phyloP scores from a whole-genome alignment of 2,329 filamentous ascomycete genomes.

The Paecilomyces dactylethromorphus region DNA sequence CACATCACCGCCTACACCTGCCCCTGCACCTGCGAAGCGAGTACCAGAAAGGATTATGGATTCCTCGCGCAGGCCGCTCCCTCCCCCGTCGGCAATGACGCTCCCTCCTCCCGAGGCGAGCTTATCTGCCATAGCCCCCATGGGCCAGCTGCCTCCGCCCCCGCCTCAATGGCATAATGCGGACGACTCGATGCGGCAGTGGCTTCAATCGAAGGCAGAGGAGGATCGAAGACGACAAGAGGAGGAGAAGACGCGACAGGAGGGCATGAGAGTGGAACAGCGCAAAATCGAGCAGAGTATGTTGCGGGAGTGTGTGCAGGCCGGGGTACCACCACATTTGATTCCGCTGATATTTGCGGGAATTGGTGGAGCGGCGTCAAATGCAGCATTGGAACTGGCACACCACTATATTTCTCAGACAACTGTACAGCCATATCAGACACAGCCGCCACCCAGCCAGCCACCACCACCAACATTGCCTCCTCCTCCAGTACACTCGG shows the following conservation, averaged over 20 bases:
- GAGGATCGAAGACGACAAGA: conserved; percentile 61
- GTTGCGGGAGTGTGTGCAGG: conserved; percentile 59
- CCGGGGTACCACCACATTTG: conserved; percentile 67
- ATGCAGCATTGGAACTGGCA: conserved; percentile 59
- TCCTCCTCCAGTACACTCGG: conserved; percentile 11
- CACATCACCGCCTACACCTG: conserved; percentile 20
- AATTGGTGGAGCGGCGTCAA: conserved; percentile 59
- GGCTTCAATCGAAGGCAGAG: conserved; percentile 65
- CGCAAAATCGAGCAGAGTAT: conserved; percentile 67
- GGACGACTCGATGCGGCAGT: conserved; percentile 65
- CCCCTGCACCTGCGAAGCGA: conserved; percentile 21
- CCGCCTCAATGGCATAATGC: conserved; percentile 61
- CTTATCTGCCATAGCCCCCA: conserved; percentile 27
- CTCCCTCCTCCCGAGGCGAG: conserved; percentile 40
- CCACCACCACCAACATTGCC: conserved; percentile 5
- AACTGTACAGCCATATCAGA: conserved; percentile 18
- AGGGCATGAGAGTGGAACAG: conserved; percentile 63
- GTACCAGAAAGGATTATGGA: conserved; percentile 56
- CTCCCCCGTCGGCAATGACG: conserved; percentile 61
- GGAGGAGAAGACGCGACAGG: conserved; percentile 61
- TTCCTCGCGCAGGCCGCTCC: conserved; percentile 62
- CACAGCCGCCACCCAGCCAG: conserved; percentile 9
- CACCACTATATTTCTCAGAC: conserved; percentile 56
- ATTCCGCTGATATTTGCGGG: conserved; percentile 69
- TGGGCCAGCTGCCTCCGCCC: conserved; percentile 55